Evolutionary conservation across 2,329 filamentous ascomycete species (phyloP), one percentile per base, ranked within the genome.

Genomic region (Fusarium bulbicola): DNA sequence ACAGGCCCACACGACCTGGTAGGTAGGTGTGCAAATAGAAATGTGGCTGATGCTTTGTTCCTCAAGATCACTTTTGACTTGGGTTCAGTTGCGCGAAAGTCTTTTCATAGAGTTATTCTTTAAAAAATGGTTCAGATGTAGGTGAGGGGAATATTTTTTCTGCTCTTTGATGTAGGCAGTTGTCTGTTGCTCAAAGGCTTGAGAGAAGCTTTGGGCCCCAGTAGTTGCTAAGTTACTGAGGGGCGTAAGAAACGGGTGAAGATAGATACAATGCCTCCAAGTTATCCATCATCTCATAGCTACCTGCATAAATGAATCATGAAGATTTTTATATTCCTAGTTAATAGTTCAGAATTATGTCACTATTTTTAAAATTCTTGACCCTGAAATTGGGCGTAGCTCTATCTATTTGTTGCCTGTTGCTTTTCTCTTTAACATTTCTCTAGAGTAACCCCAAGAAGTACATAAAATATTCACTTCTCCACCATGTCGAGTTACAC

Each of bases 21-120:
- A 43, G 69, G 75, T 18, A 49, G 72, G 75, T 50, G 75, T 76
- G 70, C 50, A 57, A 39, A 21, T 45, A 72, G 43, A 70, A 49
- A n/a, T 40, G 26, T 74, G 66, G 74, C 59, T 70, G 63, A 50
- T 67, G 32, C 70, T 52, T 50, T 56, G 47, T 68, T 42, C 66
- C 34, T 43, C 46, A 18, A 50, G 30, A 21, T 36, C 18, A 28
- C 24, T 39, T 47, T 20, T 20, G 11, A 21, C 24, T 24, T 21
- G 7, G 43, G 10, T 13, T 20, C 11, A 40, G 24, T 18, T 40
- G 34, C 14, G 20, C 3, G 15, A 13, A 28, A n/a, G 20, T 54
- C 18, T 37, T 37, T 37, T 18, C 9, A 26, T 15, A 20, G 24
- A 21, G 24, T 16, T 20, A 5, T 21, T 21, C 14, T 37, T 28